Evolutionary conservation across 179 eudicot genomes (phyloP).

Genomic region (Drosera spatulata): DNA sequence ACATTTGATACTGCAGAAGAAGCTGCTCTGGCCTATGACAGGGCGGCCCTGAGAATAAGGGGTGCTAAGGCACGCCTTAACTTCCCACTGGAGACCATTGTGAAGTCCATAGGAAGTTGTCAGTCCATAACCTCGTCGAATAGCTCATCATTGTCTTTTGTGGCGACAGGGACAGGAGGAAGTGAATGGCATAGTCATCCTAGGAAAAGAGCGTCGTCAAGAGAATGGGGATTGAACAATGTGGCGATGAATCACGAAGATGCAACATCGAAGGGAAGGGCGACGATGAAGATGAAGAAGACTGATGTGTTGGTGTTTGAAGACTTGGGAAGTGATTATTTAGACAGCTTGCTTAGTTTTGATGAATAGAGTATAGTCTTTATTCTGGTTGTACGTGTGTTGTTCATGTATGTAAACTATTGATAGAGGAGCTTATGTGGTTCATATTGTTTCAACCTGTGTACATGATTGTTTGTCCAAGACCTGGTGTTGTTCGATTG

Average conservation of each 20-base stretch:
- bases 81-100: constrained; percentile 1
- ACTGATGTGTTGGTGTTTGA: constrained; percentile 23
- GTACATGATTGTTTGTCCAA: no score
- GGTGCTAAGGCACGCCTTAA: constrained; percentile 9
- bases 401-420: no score
- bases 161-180: not conserved
- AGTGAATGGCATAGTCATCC: not conserved
- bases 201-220: not conserved
- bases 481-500: no score
- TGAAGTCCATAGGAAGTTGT: not conserved
- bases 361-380: no score
- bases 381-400: no score
- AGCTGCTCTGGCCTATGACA: constrained; percentile 11
- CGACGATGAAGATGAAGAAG: constrained; percentile 6
- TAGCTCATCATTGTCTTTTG: no score
- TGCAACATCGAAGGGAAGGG: constrained; percentile 9
- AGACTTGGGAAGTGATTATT: constrained; percentile 28
- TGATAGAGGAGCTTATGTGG: no score
- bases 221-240: not conserved
- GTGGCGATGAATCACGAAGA: not conserved
- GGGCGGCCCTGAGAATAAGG: constrained; percentile 9
- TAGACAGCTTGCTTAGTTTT: constrained; percentile 20
- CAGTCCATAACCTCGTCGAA: no score
- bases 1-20: not conserved
- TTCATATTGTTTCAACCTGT: no score